Conservation (phyloP, 2,329 filamentous ascomycete species). For the Sporothrix brasiliensis region DNA sequence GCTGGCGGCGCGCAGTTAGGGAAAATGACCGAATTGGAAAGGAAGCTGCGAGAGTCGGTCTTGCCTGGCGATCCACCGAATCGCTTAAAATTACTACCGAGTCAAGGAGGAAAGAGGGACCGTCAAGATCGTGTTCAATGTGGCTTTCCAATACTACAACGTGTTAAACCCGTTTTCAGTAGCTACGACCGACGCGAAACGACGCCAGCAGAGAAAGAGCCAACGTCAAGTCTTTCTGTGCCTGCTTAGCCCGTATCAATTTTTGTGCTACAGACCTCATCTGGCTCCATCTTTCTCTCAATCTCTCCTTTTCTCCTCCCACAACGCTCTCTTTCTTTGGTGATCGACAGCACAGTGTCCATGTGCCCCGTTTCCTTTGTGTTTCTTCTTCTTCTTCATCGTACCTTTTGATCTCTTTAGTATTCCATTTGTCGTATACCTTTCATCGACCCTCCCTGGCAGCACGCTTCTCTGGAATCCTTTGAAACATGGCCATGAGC, state of each 20-base stretch:
- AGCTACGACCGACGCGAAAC: conserved; percentile 20
- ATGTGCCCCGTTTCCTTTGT: conserved; percentile 28
- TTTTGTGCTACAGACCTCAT: conserved; percentile 24
- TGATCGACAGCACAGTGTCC: conserved; percentile 28
- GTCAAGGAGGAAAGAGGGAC: background rate
- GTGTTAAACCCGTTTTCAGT: conserved; percentile 4
- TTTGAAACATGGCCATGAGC: conserved; percentile 28
- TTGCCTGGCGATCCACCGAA: conserved; percentile 8
- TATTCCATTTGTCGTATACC: background rate
- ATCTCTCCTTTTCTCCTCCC: conserved; percentile 17
- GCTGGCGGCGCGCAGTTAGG: background rate
- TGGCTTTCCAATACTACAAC: background rate
- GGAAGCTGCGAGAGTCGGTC: conserved; percentile 1
- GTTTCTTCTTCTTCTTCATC: background rate
- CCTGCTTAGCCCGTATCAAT: conserved; percentile 18
- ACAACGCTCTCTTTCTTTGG: conserved; percentile 21
- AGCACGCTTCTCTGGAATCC: too few species aligned
- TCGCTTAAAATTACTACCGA: conserved; percentile 16
- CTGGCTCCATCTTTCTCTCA: conserved; percentile 3
- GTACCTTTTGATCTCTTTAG: background rate
- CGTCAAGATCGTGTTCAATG: background rate
- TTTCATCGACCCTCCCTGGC: background rate
- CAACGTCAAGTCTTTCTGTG: conserved; percentile 28
- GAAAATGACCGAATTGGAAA: conserved; percentile 19
- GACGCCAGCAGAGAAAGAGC: background rate